Percentiles rank a stretch among this genome's conserved stretches.
Evolutionary conservation across 371 early-diverging fungal species (phyloP).

Genomic region (Nosema muscidifuracis): DNA sequence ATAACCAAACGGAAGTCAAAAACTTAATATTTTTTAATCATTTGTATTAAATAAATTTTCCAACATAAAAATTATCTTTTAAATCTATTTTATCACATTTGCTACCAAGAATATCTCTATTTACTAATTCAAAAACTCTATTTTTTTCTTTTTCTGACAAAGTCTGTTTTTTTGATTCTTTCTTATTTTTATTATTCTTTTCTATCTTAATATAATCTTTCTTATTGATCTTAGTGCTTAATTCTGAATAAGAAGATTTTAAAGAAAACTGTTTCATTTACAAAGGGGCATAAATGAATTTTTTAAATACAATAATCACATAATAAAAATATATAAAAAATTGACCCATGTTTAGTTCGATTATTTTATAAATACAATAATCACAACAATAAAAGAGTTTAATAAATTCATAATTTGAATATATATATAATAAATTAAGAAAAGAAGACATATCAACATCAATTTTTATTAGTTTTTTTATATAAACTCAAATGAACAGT

Average conservation of each 20-base stretch:
- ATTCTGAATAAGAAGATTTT: not conserved
- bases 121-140: not conserved
- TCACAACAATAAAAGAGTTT: too few relatives aligned
- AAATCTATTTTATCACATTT: conserved; percentile 12
- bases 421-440: too few relatives aligned
- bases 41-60: not conserved
- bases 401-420: too few relatives aligned
- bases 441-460: too few relatives aligned
- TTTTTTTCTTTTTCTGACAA: conserved; percentile 18
- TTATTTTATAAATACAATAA: too few relatives aligned
- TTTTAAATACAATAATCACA: too few relatives aligned
- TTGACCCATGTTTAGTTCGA: too few relatives aligned
- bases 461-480: too few relatives aligned
- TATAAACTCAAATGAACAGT: too few relatives aligned
- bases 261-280: not conserved
- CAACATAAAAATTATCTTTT: not conserved
- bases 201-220: not conserved
- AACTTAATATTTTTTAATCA: not conserved
- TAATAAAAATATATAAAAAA: too few relatives aligned
- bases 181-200: not conserved
- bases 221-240: conserved; percentile 2
- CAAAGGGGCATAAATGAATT: not conserved
- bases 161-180: not conserved
- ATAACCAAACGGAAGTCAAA: too few relatives aligned
- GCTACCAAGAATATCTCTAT: conserved; percentile 14